These are phyloP conservation scores for Cynara cardunculus DNA, from an alignment of 129 eudicot species.

Conservation along the genomic window DNA sequence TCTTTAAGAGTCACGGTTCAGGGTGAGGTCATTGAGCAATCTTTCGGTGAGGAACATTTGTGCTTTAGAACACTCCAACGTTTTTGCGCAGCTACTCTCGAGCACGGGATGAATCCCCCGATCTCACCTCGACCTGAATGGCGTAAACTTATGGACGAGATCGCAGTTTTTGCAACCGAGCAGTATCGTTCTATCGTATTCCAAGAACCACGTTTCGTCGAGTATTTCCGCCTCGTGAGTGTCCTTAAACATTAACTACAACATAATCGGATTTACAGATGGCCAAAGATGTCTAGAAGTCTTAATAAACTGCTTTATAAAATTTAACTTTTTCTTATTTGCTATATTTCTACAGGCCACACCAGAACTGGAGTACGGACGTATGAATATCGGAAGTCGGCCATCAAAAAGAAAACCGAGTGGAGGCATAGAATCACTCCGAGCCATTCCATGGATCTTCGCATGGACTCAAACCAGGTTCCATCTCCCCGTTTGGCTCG, in stretches of 20 bases:
- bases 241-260: background rate
- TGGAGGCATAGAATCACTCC: slow-evolving; percentile 95
- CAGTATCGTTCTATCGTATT: slow-evolving; percentile 86
- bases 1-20: slow-evolving; percentile 95
- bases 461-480: slow-evolving; percentile 99
- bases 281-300: no score
- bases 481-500: slow-evolving; percentile 99
- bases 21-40: slow-evolving; percentile 98
- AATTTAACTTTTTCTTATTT: no score
- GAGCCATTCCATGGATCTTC: slow-evolving; percentile 99
- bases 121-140: slow-evolving; percentile 91
- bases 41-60: slow-evolving; percentile 93
- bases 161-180: slow-evolving; percentile 77
- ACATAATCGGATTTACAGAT: background rate
- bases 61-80: slow-evolving; percentile 97
- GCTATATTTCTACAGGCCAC: slow-evolving; percentile 68
- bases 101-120: slow-evolving; percentile 97
- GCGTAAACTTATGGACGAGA: slow-evolving; percentile 88
- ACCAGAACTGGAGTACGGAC: slow-evolving; percentile 92
- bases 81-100: slow-evolving; percentile 93
- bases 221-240: slow-evolving; percentile 98
- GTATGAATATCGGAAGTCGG: slow-evolving; percentile 98
- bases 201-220: slow-evolving; percentile 94
- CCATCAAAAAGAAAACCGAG: slow-evolving; percentile 96
- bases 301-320: no score